A percentile compares a stretch with the other conserved stretches of the same genome.
phyloP scores from a whole-genome alignment of 1,284 basidiomycete species.

The Trametes pubescens region DNA sequence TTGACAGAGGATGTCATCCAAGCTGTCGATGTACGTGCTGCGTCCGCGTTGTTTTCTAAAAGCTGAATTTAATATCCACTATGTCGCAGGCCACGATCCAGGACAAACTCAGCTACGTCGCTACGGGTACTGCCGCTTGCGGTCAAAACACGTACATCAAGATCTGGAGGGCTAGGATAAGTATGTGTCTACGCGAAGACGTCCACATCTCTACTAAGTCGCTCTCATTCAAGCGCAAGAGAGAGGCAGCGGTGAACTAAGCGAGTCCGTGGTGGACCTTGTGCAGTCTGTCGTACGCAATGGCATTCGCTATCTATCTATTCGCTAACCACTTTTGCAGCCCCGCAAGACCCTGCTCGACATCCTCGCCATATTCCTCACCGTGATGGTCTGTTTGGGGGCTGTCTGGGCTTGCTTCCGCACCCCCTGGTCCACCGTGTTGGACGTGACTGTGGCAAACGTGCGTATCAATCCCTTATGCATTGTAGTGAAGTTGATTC shows the following conservation, averaged over 20 bases:
- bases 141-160: conserved; percentile 2
- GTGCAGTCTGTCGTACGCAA: not conserved
- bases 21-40: not conserved
- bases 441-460: not conserved
- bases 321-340: not conserved
- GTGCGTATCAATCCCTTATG: not conserved
- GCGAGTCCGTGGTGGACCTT: not conserved
- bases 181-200: not conserved
- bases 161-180: conserved; percentile 1
- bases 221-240: not conserved
- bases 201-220: not conserved
- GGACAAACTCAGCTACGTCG: not conserved
- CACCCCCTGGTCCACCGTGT: not conserved
- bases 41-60: not conserved
- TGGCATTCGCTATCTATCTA: not conserved
- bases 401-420: not conserved
- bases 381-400: not conserved
- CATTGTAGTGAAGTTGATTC: not conserved
- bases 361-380: not conserved
- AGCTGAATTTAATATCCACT: not conserved
- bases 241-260: not conserved
- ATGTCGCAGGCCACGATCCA: not conserved
- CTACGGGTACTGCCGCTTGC: not conserved
- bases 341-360: not conserved
- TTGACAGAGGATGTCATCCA: not conserved